phyloP scores from a whole-genome alignment of 176 grass and related monocot genomes.

The Cenchrus purpureus region DNA sequence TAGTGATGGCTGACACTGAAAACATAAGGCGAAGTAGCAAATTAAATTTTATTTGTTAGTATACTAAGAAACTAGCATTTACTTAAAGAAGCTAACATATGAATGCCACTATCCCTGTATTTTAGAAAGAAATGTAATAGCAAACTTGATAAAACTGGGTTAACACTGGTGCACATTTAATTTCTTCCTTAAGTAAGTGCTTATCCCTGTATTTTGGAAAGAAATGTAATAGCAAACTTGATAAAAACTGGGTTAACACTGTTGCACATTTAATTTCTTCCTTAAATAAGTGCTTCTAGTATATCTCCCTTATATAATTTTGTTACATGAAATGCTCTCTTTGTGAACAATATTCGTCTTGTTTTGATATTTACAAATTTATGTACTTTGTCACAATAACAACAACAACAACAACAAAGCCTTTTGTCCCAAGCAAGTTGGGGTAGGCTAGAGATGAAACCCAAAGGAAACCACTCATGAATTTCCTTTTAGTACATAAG shows the following conservation, averaged over 20 bases:
- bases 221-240: neutral
- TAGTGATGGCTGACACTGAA: neutral
- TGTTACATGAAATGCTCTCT: neutral
- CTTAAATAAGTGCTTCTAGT: neutral
- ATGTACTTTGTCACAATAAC: neutral
- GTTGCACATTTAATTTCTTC: conserved; percentile 19
- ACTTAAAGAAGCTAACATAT: neutral
- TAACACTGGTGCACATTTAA: neutral
- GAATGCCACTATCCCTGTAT: no score
- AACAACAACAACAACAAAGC: neutral
- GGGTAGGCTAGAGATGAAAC: no score
- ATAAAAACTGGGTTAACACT: neutral
- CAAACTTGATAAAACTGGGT: neutral
- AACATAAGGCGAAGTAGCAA: neutral
- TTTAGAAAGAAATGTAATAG: neutral
- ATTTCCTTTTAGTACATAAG: no score
- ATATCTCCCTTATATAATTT: neutral
- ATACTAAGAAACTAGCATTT: neutral
- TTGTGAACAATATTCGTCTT: neutral
- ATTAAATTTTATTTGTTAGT: neutral
- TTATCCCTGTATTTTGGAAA: neutral
- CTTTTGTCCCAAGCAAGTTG: no score
- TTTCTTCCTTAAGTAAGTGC: neutral
- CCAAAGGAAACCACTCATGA: no score
- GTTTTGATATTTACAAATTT: neutral